Conservation (phyloP, 2,329 filamentous ascomycete genomes). For the Cladosporium sp. region DNA sequence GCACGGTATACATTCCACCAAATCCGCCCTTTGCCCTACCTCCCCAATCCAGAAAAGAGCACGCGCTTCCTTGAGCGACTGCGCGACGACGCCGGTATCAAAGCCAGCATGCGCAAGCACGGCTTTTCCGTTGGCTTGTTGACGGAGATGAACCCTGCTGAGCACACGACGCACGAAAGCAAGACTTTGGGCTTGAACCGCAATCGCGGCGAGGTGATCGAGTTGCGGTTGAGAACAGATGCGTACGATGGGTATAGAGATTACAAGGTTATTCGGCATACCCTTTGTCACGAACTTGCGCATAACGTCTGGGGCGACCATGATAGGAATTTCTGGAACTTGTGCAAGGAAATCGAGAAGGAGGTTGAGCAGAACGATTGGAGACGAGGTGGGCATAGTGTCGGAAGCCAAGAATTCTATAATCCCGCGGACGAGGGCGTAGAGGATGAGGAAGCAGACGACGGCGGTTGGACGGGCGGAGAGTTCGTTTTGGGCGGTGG, state of each 20-base stretch:
- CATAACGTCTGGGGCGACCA: constrained; percentile 87
- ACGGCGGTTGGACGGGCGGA: constrained; percentile 73
- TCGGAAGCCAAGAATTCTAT: constrained; percentile 57
- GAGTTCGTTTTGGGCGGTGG: constrained; percentile 58
- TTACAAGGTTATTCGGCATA: constrained; percentile 85
- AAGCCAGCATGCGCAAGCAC: constrained; percentile 75
- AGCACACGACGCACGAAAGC: constrained; percentile 77
- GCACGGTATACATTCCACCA: constrained; percentile 74
- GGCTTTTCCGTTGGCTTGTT: constrained; percentile 78
- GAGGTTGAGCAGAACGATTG: constrained; percentile 81
- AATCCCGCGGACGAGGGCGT: constrained; percentile 40
- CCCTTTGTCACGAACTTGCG: constrained; percentile 89
- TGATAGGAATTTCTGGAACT: constrained; percentile 81
- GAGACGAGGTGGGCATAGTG: constrained; percentile 61
- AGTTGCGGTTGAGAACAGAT: constrained; percentile 86
- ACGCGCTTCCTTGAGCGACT: constrained; percentile 69
- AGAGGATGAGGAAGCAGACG: constrained; percentile 56
- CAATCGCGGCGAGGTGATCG: constrained; percentile 83
- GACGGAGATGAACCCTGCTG: constrained; percentile 90
- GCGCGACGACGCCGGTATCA: constrained; percentile 78
- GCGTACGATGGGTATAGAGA: constrained; percentile 90
- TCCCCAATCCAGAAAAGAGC: constrained; percentile 70
- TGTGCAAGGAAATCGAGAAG: constrained; percentile 80
- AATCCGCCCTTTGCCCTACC: constrained; percentile 68
- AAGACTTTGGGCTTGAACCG: constrained; percentile 81